Percentiles rank a stretch among this genome's conserved stretches.
Conservation (phyloP, 108 stramenopile genomes). For the Schizochytrium sp. region DNA sequence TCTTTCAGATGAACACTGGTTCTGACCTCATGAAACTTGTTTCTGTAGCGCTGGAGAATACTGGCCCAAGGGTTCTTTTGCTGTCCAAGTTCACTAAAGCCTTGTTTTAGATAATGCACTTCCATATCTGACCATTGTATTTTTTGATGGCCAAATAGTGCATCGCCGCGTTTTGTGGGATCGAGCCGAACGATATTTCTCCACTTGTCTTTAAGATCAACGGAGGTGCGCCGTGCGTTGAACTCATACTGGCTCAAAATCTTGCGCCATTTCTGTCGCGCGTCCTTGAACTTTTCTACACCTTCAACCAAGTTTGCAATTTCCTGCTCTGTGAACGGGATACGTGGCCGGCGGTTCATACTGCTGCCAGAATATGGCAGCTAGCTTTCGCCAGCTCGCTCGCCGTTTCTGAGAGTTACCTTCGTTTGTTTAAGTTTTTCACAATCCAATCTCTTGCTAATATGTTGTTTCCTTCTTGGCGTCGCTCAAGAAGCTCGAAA, state of each 20-base stretch:
- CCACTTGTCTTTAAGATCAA: constrained; percentile 58
- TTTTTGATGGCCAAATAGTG: constrained; percentile 41
- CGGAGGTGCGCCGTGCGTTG: constrained; percentile 24
- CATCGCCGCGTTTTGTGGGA: background rate
- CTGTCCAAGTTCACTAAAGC: background rate
- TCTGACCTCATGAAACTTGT: constrained; percentile 25
- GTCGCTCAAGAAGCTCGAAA: too few species aligned
- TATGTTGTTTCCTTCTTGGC: too few species aligned
- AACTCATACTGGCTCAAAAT: constrained; percentile 40
- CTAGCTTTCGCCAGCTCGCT: too few species aligned
- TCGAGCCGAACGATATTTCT: constrained; percentile 37
- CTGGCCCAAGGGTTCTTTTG: constrained; percentile 45
- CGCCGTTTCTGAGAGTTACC: too few species aligned
- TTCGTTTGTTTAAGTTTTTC: too few species aligned
- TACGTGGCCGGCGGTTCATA: constrained; percentile 33
- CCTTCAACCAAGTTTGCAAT: constrained; percentile 38
- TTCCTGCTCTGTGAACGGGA: constrained; percentile 48
- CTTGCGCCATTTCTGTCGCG: constrained; percentile 56
- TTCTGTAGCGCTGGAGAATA: constrained; percentile 30
- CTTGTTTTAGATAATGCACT: constrained; percentile 12
- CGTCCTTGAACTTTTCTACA: constrained; percentile 39
- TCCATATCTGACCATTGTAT: constrained; percentile 33
- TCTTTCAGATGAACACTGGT: constrained; percentile 55
- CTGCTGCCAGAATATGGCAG: background rate
- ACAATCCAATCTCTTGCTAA: too few species aligned